A percentile compares a stretch with the other conserved stretches of the same genome.
Evolutionary conservation across 805 yeast genomes (phyloP).

Genomic region (Kurtzmaniella cleridarum): DNA sequence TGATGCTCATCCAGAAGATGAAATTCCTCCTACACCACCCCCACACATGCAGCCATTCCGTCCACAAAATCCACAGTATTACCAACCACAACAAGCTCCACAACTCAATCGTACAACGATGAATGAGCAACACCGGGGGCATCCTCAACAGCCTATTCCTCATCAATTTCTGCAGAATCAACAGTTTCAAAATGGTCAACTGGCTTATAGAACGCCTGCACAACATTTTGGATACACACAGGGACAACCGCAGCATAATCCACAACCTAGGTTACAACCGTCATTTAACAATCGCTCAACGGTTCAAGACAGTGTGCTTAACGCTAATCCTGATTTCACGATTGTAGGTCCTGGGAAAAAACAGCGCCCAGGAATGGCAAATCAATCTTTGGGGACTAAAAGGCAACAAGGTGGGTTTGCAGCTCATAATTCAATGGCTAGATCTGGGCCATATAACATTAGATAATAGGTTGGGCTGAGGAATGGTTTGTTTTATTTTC

Average conservation of each 20-base stretch:
- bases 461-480: slow-evolving; percentile 7
- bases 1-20: slow-evolving; percentile 13
- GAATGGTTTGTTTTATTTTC: slow-evolving; percentile 3
- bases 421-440: slow-evolving; percentile 4
- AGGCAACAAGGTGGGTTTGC: slow-evolving; percentile 2
- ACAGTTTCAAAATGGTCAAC: slow-evolving; percentile 3
- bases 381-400: slow-evolving; percentile 15
- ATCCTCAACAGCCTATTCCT: slow-evolving; percentile 7
- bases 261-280: slow-evolving; percentile 16
- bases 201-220: slow-evolving; percentile 6
- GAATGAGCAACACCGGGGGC: slow-evolving; percentile 6
- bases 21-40: slow-evolving; percentile 6
- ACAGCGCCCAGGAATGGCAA: slow-evolving; percentile 16
- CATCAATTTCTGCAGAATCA: slow-evolving; percentile 1
- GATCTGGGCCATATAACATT: neutral
- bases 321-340: slow-evolving; percentile 36
- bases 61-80: slow-evolving; percentile 12
- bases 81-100: slow-evolving; percentile 9
- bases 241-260: slow-evolving; percentile 11
- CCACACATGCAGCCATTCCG: slow-evolving; percentile 5
- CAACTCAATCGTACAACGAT: slow-evolving; percentile 3
- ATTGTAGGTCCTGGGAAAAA: slow-evolving; percentile 20
- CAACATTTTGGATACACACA: slow-evolving; percentile 7
- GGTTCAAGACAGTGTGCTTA: slow-evolving; percentile 33
- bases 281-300: slow-evolving; percentile 18